phyloP scores from a whole-genome alignment of 306 rosid genomes.

The Vigna unguiculata region DNA sequence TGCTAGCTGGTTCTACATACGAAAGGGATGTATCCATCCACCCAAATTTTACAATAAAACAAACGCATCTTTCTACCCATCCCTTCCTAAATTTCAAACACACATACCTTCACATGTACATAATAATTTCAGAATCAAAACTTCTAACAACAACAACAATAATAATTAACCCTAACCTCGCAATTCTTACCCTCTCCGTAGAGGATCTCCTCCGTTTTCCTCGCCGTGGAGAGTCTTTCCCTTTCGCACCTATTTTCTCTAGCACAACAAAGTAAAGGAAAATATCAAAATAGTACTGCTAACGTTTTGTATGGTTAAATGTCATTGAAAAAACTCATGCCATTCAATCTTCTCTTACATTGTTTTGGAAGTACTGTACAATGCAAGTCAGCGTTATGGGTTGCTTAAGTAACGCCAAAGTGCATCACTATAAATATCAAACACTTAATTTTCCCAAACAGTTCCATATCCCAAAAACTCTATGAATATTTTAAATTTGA shows the following conservation, averaged over 20 bases:
- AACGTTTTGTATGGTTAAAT: neutral
- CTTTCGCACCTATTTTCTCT: neutral
- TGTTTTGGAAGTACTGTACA: neutral
- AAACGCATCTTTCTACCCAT: neutral
- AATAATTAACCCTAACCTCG: neutral
- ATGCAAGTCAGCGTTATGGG: neutral
- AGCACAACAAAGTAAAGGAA: neutral
- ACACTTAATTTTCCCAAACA: too few relatives aligned
- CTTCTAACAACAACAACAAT: too few relatives aligned
- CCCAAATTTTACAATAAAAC: neutral
- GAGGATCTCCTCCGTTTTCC: neutral
- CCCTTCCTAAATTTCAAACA: neutral
- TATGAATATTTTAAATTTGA: too few relatives aligned
- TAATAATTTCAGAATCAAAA: neutral
- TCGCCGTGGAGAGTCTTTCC: neutral
- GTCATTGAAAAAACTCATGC: neutral
- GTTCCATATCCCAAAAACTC: too few relatives aligned
- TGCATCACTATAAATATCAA: too few relatives aligned
- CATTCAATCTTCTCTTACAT: too few relatives aligned
- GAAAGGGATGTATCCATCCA: neutral
- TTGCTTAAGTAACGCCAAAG: too few relatives aligned
- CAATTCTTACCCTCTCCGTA: neutral
- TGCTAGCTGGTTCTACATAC: slow-evolving; percentile 1
- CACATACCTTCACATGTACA: neutral
- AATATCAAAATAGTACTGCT: neutral